These are phyloP conservation scores for Dispira simplex DNA, from an alignment of 192 early-diverging fungal genomes.

Conservation along the genomic window DNA sequence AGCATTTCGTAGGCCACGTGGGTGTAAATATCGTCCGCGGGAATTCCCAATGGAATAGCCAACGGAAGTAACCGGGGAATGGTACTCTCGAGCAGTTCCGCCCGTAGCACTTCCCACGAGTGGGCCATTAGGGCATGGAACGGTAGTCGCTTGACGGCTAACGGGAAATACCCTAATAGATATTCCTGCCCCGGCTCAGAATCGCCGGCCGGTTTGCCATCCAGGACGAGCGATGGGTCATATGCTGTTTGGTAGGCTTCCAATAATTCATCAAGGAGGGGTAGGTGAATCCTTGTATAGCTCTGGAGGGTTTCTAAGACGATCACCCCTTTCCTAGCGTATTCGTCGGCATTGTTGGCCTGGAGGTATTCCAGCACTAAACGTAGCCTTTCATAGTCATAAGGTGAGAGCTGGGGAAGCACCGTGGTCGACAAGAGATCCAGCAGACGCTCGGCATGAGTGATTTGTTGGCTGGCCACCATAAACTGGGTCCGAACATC, in stretches of 20 bases:
- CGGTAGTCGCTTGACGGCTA: conserved; percentile 33
- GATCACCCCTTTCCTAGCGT: conserved; percentile 19
- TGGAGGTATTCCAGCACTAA: conserved; percentile 40
- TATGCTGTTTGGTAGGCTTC: conserved; percentile 11
- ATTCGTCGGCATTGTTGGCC: conserved; percentile 25
- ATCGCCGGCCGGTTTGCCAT: background rate
- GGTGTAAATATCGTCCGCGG: conserved; percentile 45
- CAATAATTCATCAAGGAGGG: conserved; percentile 31
- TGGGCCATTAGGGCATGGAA: conserved; percentile 37
- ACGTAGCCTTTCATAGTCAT: conserved; percentile 48
- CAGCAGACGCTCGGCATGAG: conserved; percentile 38
- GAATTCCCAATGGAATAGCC: conserved; percentile 29
- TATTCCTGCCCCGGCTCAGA: background rate
- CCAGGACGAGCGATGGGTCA: background rate
- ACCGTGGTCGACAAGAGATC: conserved; percentile 26
- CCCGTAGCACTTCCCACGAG: conserved; percentile 29
- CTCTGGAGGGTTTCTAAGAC: conserved; percentile 36
- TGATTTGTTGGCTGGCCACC: conserved; percentile 26
- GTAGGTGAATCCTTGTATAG: conserved; percentile 29
- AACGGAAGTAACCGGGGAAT: conserved; percentile 38
- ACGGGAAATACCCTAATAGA: conserved; percentile 16
- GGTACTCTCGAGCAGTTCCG: conserved; percentile 34
- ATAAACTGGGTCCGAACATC: conserved; percentile 31
- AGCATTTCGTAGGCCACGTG: conserved; percentile 38
- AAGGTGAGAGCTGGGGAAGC: conserved; percentile 30